phyloP scores from a whole-genome alignment of 306 rosid genomes.

The Gynostemma pentaphyllum region DNA sequence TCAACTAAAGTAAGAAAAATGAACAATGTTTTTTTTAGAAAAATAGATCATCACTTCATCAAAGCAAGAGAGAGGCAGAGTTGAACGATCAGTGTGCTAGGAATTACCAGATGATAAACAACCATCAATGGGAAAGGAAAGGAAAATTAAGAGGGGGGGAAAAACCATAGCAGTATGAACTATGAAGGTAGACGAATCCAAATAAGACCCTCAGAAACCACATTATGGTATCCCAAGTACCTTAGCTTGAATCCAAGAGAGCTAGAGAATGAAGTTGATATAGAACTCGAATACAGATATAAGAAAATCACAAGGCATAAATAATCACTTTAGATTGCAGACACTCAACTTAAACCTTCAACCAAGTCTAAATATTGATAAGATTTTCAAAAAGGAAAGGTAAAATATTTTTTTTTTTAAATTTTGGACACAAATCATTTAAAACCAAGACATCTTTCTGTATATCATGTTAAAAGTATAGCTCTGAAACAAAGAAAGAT shows the following conservation, averaged over 20 bases:
- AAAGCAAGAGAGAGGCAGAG: background rate
- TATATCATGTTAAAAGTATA: background rate
- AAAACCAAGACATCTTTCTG: background rate
- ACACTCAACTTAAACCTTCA: no score
- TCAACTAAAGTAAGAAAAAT: no score
- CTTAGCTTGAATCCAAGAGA: no score
- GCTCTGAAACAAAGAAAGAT: background rate
- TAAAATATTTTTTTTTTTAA: background rate
- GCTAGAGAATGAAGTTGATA: no score
- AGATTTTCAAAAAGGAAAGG: background rate
- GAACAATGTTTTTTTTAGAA: conserved; percentile 3
- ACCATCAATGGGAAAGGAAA: background rate
- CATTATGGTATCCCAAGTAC: no score
- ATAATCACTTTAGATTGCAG: no score
- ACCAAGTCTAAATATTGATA: background rate
- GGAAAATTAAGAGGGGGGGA: background rate
- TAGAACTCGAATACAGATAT: no score
- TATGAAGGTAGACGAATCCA: no score
- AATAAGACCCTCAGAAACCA: no score
- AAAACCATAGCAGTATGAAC: background rate
- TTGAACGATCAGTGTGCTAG: background rate
- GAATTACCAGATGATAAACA: background rate
- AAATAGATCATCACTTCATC: conserved; percentile 3
- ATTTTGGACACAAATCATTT: background rate
- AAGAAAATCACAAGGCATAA: no score